These are phyloP conservation scores for Salicornia ramosissima DNA, from an alignment of 148 eudicot genomes.

Conservation along the genomic window DNA sequence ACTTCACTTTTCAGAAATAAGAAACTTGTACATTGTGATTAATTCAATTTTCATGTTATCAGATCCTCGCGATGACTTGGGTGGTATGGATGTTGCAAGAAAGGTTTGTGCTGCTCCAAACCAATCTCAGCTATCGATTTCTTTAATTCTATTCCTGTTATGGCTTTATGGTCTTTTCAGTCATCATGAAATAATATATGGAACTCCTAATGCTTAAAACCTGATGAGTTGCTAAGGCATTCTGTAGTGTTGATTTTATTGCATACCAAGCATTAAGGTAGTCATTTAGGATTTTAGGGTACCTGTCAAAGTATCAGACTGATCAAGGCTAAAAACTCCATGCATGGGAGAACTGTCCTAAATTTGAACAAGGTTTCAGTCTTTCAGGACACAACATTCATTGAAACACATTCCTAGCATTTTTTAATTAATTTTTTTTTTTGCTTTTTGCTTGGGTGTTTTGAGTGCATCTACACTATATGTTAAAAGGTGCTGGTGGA, in stretches of 20 bases:
- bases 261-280: not conserved
- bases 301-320: not conserved
- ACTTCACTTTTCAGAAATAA: conserved; percentile 5
- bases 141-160: not conserved
- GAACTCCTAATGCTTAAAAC: not conserved
- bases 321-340: too few relatives aligned
- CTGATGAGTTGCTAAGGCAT: not conserved
- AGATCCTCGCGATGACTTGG: conserved; percentile 99
- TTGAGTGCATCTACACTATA: too few relatives aligned
- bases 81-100: conserved; percentile 98
- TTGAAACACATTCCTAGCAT: too few relatives aligned
- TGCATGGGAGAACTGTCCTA: too few relatives aligned
- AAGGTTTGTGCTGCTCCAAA: conserved; percentile 48
- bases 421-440: too few relatives aligned
- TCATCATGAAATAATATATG: conserved; percentile 7
- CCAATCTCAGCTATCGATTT: not conserved
- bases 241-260: not conserved
- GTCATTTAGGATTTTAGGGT: not conserved
- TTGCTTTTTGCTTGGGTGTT: too few relatives aligned
- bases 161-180: not conserved
- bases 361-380: too few relatives aligned
- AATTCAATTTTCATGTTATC: conserved; percentile 26
- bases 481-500: too few relatives aligned
- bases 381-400: too few relatives aligned
- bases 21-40: conserved; percentile 4